phyloP scores from a whole-genome alignment of 192 early-diverging fungal genomes.

The Pecoramyces ruminantium region DNA sequence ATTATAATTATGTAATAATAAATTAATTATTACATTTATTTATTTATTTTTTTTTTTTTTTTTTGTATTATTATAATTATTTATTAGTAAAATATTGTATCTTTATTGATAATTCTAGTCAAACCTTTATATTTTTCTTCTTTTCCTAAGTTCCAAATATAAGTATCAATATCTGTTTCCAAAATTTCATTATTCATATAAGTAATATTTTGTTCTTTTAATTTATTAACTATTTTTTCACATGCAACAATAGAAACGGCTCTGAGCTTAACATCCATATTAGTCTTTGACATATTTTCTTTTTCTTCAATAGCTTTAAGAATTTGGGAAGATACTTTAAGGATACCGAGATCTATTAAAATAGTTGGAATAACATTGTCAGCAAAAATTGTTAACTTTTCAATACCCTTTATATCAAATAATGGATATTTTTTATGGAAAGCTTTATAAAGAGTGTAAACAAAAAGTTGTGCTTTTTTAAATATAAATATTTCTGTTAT shows the following conservation, averaged over 20 bases:
- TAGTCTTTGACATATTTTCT: background rate
- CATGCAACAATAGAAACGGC: conserved; percentile 52
- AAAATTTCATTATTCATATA: conserved; percentile 17
- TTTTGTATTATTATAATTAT: background rate
- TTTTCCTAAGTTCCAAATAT: conserved; percentile 59
- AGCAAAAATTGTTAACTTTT: conserved; percentile 46
- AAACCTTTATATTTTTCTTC: conserved; percentile 36
- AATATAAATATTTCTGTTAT: conserved; percentile 39
- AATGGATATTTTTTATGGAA: conserved; percentile 28
- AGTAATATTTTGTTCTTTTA: conserved; percentile 8
- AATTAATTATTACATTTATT: too few relatives aligned
- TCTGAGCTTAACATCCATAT: conserved; percentile 23
- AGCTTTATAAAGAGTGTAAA: conserved; percentile 35
- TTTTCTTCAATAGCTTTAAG: background rate
- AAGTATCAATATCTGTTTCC: conserved; percentile 33
- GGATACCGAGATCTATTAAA: conserved; percentile 9
- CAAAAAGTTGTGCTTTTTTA: conserved; percentile 60
- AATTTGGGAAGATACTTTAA: background rate
- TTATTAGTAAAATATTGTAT: conserved; percentile 50
- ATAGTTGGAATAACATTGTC: conserved; percentile 62
- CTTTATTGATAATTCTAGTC: conserved; percentile 33
- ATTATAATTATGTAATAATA: too few relatives aligned
- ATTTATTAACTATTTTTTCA: conserved; percentile 27
- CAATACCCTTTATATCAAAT: conserved; percentile 52
- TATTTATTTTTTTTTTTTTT: too few relatives aligned